Conservation (phyloP, 2,329 filamentous ascomycete species). For the Cryphonectria parasitica region DNA sequence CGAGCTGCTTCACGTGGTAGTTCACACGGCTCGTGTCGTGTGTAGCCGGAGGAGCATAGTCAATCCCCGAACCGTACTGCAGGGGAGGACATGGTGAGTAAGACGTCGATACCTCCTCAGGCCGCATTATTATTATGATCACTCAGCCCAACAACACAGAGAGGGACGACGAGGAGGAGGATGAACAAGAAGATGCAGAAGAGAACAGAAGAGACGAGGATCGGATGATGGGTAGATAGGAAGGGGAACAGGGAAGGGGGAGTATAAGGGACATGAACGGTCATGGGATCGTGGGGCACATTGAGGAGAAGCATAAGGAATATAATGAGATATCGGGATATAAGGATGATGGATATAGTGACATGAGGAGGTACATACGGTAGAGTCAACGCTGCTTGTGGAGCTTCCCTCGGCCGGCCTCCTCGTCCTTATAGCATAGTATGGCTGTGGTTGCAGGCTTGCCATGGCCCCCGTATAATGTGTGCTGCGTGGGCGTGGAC, state of each 20-base stretch:
- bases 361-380: conserved; percentile 45
- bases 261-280: not conserved
- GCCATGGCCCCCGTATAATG: conserved; percentile 39
- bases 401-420: conserved; percentile 50
- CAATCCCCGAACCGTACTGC: conserved; percentile 50
- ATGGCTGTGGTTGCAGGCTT: conserved; percentile 47
- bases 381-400: conserved; percentile 52
- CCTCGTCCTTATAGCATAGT: conserved; percentile 58
- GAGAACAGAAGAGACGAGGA: not conserved
- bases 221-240: not conserved
- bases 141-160: not conserved
- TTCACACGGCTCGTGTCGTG: conserved; percentile 62
- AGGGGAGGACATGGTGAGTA: conserved; percentile 40
- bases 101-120: conserved; percentile 21
- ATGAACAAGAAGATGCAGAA: not conserved
- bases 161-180: not conserved
- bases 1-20: conserved; percentile 61
- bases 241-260: not conserved
- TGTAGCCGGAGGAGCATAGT: conserved; percentile 49
- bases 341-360: not conserved
- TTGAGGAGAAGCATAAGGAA: not conserved
- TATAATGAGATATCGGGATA: not conserved
- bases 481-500: not conserved
- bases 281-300: not conserved
- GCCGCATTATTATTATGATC: conserved; percentile 16